Conservation (phyloP, 768 basidiomycete genomes). For the Russula earlei region DNA sequence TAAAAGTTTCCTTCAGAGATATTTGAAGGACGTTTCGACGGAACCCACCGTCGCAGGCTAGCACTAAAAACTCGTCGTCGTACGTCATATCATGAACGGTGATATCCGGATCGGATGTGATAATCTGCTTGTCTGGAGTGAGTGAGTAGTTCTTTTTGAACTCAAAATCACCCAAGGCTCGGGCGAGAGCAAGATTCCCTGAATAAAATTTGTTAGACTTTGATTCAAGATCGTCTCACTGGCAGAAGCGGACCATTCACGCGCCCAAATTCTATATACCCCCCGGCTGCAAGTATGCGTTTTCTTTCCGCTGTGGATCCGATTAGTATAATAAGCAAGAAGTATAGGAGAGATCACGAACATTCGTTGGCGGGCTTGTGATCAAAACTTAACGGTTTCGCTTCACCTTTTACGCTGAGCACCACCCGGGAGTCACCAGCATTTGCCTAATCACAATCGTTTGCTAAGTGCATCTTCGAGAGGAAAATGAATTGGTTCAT, state of each 20-base stretch:
- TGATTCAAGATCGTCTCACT: background rate
- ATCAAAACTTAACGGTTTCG: conserved; percentile 83
- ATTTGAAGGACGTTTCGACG: background rate
- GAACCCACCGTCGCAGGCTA: conserved; percentile 88
- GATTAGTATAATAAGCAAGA: conserved; percentile 6
- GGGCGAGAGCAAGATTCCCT: conserved; percentile 93
- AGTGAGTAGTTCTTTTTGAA: conserved; percentile 91
- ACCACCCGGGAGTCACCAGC: conserved; percentile 95
- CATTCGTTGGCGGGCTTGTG: conserved; percentile 90
- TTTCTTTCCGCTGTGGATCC: conserved; percentile 57
- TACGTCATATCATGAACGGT: conserved; percentile 68
- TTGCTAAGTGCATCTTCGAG: background rate
- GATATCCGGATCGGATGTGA: conserved; percentile 91
- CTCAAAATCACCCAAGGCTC: conserved; percentile 95
- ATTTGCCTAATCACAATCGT: conserved; percentile 67
- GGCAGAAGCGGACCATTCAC: conserved; percentile 65
- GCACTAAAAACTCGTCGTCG: conserved; percentile 93
- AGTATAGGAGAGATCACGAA: conserved; percentile 30
- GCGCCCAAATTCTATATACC: conserved; percentile 92
- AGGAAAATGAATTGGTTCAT: conserved; percentile 26
- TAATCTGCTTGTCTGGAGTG: conserved; percentile 82
- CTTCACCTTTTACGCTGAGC: conserved; percentile 74
- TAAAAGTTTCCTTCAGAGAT: conserved; percentile 27
- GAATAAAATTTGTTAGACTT: conserved; percentile 3
- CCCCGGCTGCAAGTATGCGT: conserved; percentile 84